Evolutionary conservation across 257 asterid species (phyloP).

Genomic region (Forsythia suspensa): DNA sequence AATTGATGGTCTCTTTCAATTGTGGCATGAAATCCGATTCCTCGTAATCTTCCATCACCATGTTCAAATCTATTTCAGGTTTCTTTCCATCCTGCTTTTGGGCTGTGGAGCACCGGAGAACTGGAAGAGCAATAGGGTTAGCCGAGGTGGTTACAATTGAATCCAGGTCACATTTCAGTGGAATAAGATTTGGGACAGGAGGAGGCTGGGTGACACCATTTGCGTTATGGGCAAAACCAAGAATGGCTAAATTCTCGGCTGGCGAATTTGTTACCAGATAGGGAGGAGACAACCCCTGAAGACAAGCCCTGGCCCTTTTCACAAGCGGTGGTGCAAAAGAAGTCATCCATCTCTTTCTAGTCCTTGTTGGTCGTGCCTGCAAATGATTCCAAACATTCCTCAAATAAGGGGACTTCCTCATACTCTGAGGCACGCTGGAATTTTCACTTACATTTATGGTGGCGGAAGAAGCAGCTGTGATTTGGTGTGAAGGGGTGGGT

Average conservation of each 20-base stretch:
- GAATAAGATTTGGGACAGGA: conserved; percentile 33
- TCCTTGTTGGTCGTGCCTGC: conserved; percentile 85
- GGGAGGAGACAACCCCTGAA: conserved; percentile 40
- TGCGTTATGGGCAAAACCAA: conserved; percentile 33
- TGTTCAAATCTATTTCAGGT: conserved; percentile 55
- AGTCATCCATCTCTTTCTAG: conserved; percentile 73
- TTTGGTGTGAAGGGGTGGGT: not conserved
- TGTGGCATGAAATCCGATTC: conserved; percentile 50
- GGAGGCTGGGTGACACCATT: conserved; percentile 34
- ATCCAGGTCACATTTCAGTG: conserved; percentile 52
- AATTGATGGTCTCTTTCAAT: conserved; percentile 33
- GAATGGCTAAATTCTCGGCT: conserved; percentile 35
- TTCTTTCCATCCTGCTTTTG: not conserved
- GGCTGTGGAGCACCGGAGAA: conserved; percentile 25
- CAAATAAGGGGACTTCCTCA: conserved; percentile 64
- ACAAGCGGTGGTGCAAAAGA: conserved; percentile 51
- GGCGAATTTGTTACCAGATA: conserved; percentile 26
- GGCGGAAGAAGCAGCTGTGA: conserved; percentile 2
- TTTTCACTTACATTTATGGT: conserved; percentile 13
- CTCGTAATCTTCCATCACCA: conserved; percentile 35
- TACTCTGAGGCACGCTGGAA: conserved; percentile 46
- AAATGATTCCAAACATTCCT: conserved; percentile 76
- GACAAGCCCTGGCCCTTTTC: conserved; percentile 48
- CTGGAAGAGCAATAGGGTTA: conserved; percentile 45
- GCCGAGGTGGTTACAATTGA: conserved; percentile 51